Evolutionary conservation across 352 stramenopile genomes (phyloP).

Genomic region (Bremia lactucae): DNA sequence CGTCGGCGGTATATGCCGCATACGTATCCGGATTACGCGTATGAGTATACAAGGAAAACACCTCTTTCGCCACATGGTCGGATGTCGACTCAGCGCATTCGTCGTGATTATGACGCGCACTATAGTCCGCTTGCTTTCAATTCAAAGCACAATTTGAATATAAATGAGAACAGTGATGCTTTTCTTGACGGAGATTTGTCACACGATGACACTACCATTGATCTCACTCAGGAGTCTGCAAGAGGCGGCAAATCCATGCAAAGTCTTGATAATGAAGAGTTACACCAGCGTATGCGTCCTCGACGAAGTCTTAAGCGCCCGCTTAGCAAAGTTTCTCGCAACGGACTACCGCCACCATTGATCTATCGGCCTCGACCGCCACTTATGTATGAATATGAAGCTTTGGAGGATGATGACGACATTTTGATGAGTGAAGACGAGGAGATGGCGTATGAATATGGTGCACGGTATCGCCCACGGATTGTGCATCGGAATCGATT

Average conservation of each 20-base stretch:
- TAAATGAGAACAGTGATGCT: no score
- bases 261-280: conserved; percentile 6
- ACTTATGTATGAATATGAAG: conserved; percentile 30
- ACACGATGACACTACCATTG: no score
- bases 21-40: conserved; percentile 4
- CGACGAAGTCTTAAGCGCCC: conserved; percentile 18
- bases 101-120: no score
- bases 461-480: conserved; percentile 6
- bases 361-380: conserved; percentile 23
- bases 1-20: conserved; percentile 12
- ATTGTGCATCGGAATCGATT: conserved; percentile 12
- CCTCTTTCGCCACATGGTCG: no score
- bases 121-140: no score
- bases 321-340: conserved; percentile 10
- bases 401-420: conserved; percentile 21
- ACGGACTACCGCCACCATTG: conserved; percentile 8
- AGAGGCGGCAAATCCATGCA: neutral
- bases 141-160: no score
- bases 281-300: conserved; percentile 4
- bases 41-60: no score
- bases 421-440: conserved; percentile 30
- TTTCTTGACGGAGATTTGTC: no score
- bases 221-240: conserved; percentile 14
- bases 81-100: no score
- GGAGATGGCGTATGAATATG: conserved; percentile 18